Evolutionary conservation across 164 flowering plant species (phyloP).

Genomic region (Liquidambar formosana): DNA sequence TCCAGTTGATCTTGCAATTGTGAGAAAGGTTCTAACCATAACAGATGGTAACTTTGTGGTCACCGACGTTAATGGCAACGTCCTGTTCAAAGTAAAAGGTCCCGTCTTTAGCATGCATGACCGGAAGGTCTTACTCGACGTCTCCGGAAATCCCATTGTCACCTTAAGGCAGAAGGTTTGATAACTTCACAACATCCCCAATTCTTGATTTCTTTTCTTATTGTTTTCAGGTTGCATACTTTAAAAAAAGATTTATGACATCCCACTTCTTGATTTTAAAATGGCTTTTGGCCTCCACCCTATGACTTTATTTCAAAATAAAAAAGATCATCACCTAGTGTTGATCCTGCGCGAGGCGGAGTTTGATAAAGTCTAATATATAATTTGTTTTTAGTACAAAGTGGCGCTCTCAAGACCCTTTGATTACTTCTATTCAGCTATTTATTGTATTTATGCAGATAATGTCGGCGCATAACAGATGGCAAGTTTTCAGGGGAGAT

Average conservation of each 20-base stretch:
- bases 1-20: slow-evolving; percentile 50
- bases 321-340: too few relatives aligned
- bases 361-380: too few relatives aligned
- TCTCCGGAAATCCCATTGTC: slow-evolving; percentile 47
- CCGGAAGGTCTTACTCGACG: slow-evolving; percentile 43
- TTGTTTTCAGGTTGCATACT: too few relatives aligned
- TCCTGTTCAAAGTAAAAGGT: slow-evolving; percentile 55
- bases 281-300: too few relatives aligned
- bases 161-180: slow-evolving; percentile 47
- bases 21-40: slow-evolving; percentile 38
- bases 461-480: slow-evolving; percentile 26
- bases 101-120: slow-evolving; percentile 35
- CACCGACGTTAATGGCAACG: slow-evolving; percentile 45
- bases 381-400: too few relatives aligned
- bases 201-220: not conserved
- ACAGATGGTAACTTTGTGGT: slow-evolving; percentile 50
- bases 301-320: too few relatives aligned
- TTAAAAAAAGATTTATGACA: too few relatives aligned
- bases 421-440: too few relatives aligned
- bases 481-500: slow-evolving; percentile 39
- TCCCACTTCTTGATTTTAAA: too few relatives aligned
- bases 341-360: too few relatives aligned
- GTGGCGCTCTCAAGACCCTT: too few relatives aligned
- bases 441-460: slow-evolving; percentile 16
- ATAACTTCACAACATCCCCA: not conserved